phyloP scores from a whole-genome alignment of 2,329 filamentous ascomycete genomes.

The Exophiala bonariae region DNA sequence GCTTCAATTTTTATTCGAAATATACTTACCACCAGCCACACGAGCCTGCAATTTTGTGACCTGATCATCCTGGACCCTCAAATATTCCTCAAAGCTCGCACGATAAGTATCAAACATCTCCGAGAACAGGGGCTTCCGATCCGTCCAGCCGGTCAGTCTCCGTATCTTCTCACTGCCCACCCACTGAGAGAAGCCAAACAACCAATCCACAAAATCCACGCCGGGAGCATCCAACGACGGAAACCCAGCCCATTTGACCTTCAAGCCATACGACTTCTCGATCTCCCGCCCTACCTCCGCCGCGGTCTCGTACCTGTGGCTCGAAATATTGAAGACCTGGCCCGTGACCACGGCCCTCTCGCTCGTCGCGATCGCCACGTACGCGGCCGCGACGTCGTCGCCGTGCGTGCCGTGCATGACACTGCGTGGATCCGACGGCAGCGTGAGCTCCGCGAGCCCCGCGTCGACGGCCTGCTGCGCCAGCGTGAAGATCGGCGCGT shows the following conservation, averaged over 20 bases:
- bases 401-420: conserved; percentile 50
- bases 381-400: conserved; percentile 51
- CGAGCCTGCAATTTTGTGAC: no score
- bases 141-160: conserved; percentile 6
- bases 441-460: conserved; percentile 25
- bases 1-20: no score
- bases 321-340: conserved; percentile 49
- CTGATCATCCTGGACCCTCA: no score
- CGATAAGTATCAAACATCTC: conserved; percentile 12
- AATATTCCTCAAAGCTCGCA: conserved; percentile 11
- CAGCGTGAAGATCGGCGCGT: conserved; percentile 37
- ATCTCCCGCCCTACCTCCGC: conserved; percentile 40
- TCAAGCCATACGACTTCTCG: conserved; percentile 42
- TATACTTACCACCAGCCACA: no score
- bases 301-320: conserved; percentile 45
- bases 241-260: conserved; percentile 16
- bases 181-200: conserved; percentile 8
- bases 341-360: conserved; percentile 32
- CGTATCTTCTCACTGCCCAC: conserved; percentile 16
- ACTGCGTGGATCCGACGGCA: conserved; percentile 38
- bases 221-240: no score
- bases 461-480: conserved; percentile 18
- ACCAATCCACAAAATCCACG: no score
- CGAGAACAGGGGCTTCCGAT: conserved; percentile 8
- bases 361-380: conserved; percentile 43